Evolutionary conservation across 192 early-diverging fungal genomes (phyloP), one percentile per base, ranked within the genome.

Genomic region (Lobulomyces angularis): DNA sequence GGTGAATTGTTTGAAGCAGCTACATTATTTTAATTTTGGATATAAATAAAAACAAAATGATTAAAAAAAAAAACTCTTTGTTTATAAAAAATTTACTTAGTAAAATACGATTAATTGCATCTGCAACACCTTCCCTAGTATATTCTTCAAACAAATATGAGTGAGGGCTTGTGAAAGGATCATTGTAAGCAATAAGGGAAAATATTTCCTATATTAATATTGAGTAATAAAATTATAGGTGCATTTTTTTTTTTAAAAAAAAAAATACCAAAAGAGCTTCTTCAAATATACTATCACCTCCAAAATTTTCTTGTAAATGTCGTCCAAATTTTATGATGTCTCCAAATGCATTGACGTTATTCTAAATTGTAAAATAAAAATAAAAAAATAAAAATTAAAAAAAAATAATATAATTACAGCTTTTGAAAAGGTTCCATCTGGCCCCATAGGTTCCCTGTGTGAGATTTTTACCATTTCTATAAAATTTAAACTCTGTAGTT

Each of bases 401-500:
- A 35, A n/a, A 51, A 34, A 14, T 53, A 53, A 27, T 53, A 43
- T 59, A 51, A 24, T 53, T 43, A 11, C 51, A 36, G 14, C 48
- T 50, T 5, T 64, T 61, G 26, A 53, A 56, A 20, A 39, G 43
- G 16, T 53, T 55, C n/a, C 8, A 50, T 24, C 30, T 48, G 11
- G 1, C 1, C 24, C 35, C 29, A 36, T 11, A 18, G 19, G 20
- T 22, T 17, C 12, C 3, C 39, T 33, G 27, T 43, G 31, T 49
- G 40, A 23, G 5, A 19, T 12, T 4, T 45, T 43, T 30, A 94
- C 76, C 63, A 90, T 69, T 66, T 96, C 86, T 14, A 94, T 70
- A 55, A 92, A 94, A 50, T 85, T 73, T 30, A 71, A 79, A 51
- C 90, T 89, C 17, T 75, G 63, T 24, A 97, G 69, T 38, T 72